Percentiles rank a stretch among this genome's conserved stretches.
Evolutionary conservation across 2,329 filamentous ascomycete genomes (phyloP).

Genomic region (Exophiala oligosperma): DNA sequence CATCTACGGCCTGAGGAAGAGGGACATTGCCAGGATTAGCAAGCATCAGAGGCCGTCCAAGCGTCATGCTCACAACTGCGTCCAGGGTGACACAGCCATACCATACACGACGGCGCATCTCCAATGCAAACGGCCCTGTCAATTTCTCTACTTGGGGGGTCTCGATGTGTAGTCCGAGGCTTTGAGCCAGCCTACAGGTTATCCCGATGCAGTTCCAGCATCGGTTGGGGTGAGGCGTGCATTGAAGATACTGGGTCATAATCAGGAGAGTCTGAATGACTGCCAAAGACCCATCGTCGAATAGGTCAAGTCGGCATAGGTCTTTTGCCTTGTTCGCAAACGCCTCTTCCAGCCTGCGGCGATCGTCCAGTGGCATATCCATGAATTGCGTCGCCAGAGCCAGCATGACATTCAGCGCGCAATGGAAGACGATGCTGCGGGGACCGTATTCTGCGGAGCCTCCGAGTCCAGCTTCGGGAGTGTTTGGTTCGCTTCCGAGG

Average conservation of each 20-base stretch:
- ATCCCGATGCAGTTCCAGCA: constrained; percentile 9
- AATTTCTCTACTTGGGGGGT: neutral
- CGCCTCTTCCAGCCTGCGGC: neutral
- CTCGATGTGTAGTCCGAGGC: constrained; percentile 3
- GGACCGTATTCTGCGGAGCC: constrained; percentile 34
- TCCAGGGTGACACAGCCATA: constrained; percentile 8
- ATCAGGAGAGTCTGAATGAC: constrained; percentile 13
- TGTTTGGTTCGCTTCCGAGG: constrained; percentile 25
- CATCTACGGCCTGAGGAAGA: constrained; percentile 33
- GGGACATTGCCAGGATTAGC: neutral
- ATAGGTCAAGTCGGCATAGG: constrained; percentile 6
- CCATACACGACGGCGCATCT: constrained; percentile 13
- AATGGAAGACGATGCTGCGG: constrained; percentile 42
- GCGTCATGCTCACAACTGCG: constrained; percentile 10
- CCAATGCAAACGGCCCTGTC: constrained; percentile 1
- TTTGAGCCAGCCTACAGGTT: constrained; percentile 6
- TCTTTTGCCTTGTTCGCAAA: constrained; percentile 4
- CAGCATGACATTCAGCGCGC: constrained; percentile 46
- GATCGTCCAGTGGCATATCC: constrained; percentile 33
- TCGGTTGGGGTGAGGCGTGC: constrained; percentile 1
- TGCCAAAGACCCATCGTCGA: constrained; percentile 9
- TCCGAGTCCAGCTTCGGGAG: constrained; percentile 38
- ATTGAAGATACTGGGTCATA: constrained; percentile 13
- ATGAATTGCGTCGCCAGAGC: constrained; percentile 44
- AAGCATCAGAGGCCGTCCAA: constrained; percentile 7